phyloP scores from a whole-genome alignment of 371 early-diverging fungal genomes.

The Rhizopus microsporus region DNA sequence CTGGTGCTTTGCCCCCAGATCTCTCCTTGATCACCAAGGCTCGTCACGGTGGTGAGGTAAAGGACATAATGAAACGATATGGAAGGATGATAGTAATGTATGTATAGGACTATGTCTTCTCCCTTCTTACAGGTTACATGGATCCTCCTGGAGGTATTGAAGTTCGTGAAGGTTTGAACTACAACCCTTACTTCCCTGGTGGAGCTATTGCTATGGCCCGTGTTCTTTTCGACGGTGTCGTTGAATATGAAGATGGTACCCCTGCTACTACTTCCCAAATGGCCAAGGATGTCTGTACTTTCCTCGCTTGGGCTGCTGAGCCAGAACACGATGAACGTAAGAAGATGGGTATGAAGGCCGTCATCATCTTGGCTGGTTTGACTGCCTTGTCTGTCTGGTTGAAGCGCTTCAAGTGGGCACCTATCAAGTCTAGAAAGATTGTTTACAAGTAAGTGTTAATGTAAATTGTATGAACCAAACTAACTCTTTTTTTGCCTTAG shows the following conservation, averaged over 20 bases:
- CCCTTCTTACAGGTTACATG: conserved; percentile 93
- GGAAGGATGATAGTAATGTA: background rate
- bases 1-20: conserved; percentile 96
- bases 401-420: conserved; percentile 81
- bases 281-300: conserved; percentile 95
- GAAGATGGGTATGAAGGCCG: conserved; percentile 92
- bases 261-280: conserved; percentile 97
- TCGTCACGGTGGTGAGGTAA: conserved; percentile 90
- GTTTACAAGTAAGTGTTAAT: conserved; percentile 60
- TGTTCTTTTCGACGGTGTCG: conserved; percentile 89
- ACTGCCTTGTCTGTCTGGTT: conserved; percentile 69
- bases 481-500: conserved; percentile 4
- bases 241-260: conserved; percentile 98
- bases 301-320: conserved; percentile 94
- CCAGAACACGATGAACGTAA: conserved; percentile 98
- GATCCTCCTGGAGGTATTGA: conserved; percentile 96
- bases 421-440: conserved; percentile 82
- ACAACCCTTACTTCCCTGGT: conserved; percentile 99
- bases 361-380: conserved; percentile 64
- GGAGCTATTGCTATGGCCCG: conserved; percentile 98
- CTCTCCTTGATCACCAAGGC: conserved; percentile 94
- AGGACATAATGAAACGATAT: conserved; percentile 10
- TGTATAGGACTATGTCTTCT: conserved; percentile 88
- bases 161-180: conserved; percentile 94
- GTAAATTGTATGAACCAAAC: background rate